phyloP scores from a whole-genome alignment of 192 early-diverging fungal genomes.

The Lobulomyces angularis region DNA sequence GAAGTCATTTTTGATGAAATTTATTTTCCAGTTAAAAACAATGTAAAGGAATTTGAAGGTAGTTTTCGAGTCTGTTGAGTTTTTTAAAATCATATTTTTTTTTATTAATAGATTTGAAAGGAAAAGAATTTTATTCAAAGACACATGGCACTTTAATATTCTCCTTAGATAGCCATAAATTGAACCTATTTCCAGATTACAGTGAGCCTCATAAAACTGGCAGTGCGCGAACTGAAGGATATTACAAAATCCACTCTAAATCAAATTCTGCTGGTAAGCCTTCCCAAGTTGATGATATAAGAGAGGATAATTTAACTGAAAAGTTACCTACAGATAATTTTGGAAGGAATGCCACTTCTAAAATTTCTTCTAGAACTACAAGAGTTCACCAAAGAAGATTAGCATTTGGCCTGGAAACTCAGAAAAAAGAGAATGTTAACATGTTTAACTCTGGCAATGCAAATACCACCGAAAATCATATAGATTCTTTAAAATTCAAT shows the following conservation, averaged over 20 bases:
- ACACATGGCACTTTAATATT: too few species aligned
- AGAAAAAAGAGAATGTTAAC: conserved; percentile 2
- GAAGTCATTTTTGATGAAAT: too few species aligned
- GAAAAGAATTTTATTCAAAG: too few species aligned
- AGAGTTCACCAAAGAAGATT: conserved; percentile 23
- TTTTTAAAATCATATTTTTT: too few species aligned
- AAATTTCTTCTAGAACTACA: conserved; percentile 14
- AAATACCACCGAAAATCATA: neutral
- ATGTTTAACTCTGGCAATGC: conserved; percentile 1
- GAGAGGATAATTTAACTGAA: conserved; percentile 2
- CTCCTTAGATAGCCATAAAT: too few species aligned
- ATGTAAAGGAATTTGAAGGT: too few species aligned
- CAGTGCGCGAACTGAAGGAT: conserved; percentile 72
- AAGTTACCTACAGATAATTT: conserved; percentile 1
- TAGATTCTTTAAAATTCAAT: conserved; percentile 77
- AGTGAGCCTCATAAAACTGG: conserved; percentile 54
- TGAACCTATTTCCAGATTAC: too few species aligned
- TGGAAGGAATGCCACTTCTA: too few species aligned
- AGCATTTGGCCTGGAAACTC: conserved; percentile 9
- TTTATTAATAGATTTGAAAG: too few species aligned
- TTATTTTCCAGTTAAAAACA: too few species aligned
- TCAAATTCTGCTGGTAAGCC: conserved; percentile 56
- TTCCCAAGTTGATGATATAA: conserved; percentile 21
- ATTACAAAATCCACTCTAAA: conserved; percentile 50
- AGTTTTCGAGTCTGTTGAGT: too few species aligned